These are phyloP conservation scores for Grosmannia serpens DNA, from an alignment of 2,329 filamentous ascomycete species.

Conservation along the genomic window DNA sequence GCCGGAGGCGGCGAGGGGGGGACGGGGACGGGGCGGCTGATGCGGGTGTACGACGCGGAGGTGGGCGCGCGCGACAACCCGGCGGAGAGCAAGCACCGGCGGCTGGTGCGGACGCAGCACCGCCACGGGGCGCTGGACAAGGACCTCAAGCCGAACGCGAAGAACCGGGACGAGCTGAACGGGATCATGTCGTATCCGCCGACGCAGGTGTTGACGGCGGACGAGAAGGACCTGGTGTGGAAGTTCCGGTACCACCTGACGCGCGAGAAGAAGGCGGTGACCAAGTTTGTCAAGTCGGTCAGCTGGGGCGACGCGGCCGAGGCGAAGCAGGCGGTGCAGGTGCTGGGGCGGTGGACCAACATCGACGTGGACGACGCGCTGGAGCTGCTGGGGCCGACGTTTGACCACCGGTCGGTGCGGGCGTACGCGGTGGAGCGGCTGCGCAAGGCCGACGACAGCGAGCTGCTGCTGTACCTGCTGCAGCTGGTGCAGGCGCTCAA, in stretches of 20 bases:
- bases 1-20: not conserved
- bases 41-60: conserved; percentile 88
- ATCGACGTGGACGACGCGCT: conserved; percentile 96
- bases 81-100: conserved; percentile 86
- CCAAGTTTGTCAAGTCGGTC: conserved; percentile 87
- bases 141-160: conserved; percentile 90
- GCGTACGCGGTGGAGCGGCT: conserved; percentile 89
- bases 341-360: conserved; percentile 87
- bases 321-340: conserved; percentile 69
- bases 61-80: conserved; percentile 83
- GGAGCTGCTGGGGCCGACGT: conserved; percentile 83
- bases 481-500: conserved; percentile 95
- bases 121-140: conserved; percentile 90
- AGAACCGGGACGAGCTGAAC: conserved; percentile 89
- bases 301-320: conserved; percentile 14
- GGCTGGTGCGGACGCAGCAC: conserved; percentile 78
- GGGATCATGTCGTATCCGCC: conserved; percentile 85
- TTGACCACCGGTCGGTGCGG: conserved; percentile 77
- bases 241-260: conserved; percentile 93
- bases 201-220: conserved; percentile 73
- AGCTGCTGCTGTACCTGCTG: conserved; percentile 79
- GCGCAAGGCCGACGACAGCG: conserved; percentile 83
- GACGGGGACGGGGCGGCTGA: conserved; percentile 45
- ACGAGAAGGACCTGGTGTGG: conserved; percentile 96
- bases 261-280: conserved; percentile 81